Evolutionary conservation across 176 grass and related monocot genomes (phyloP).

Genomic region (Themeda triandra): DNA sequence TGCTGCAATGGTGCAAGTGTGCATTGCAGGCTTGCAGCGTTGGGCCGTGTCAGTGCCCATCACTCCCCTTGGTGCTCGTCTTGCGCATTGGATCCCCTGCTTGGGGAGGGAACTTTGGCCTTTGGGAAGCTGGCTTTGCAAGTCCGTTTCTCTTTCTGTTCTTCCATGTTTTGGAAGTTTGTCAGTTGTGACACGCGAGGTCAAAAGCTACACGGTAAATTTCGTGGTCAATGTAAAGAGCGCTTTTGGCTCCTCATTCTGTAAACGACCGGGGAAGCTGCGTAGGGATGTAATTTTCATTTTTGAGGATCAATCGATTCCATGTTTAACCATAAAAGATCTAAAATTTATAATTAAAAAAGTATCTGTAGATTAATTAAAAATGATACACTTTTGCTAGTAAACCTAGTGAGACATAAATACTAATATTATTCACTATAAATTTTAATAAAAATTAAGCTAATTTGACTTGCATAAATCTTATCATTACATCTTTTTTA

Average conservation of each 20-base stretch:
- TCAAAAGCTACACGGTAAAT: neutral
- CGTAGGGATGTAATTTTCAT: no score
- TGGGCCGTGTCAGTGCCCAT: neutral
- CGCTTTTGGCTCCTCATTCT: no score
- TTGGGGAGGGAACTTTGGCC: neutral
- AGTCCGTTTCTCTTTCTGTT: neutral
- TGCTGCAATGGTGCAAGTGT: neutral
- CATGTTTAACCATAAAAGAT: neutral
- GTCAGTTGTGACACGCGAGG: neutral
- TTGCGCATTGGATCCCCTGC: slow-evolving; percentile 24
- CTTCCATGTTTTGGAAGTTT: neutral
- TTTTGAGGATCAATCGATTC: neutral
- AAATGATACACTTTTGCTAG: no score
- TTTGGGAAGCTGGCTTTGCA: neutral
- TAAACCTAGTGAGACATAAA: no score
- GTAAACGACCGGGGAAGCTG: neutral
- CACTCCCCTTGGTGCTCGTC: neutral
- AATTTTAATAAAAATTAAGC: no score
- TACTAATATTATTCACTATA: no score
- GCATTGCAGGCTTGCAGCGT: neutral
- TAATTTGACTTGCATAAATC: no score
- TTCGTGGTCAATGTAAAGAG: no score
- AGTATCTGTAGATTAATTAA: no score
- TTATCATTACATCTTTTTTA: no score
- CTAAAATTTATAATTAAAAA: no score